A percentile compares a stretch with the other conserved stretches of the same genome.
Conservation (phyloP, 805 yeast species). For the Lipomyces japonicus region DNA sequence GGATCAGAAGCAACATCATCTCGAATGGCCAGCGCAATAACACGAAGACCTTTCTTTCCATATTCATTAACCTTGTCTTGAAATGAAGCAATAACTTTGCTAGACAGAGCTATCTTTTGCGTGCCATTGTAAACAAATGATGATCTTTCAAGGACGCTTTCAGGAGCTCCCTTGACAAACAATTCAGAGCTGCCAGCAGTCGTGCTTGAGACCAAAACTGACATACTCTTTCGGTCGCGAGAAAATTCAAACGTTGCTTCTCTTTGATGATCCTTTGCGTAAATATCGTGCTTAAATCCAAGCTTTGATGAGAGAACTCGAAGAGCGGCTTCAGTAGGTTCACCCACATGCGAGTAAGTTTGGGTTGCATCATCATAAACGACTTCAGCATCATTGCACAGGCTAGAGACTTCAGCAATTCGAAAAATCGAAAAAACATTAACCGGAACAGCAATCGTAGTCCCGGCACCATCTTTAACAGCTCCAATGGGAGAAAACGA, state of each 20-base stretch:
- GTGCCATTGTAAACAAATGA: conserved; percentile 37
- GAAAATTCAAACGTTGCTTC: conserved; percentile 47
- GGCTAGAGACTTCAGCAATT: conserved; percentile 43
- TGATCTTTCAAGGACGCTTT: conserved; percentile 46
- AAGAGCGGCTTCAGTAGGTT: conserved; percentile 53
- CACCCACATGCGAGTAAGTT: conserved; percentile 43
- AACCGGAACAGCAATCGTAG: conserved; percentile 29
- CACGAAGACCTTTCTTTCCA: conserved; percentile 46
- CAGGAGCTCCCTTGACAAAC: conserved; percentile 57
- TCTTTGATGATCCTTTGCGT: conserved; percentile 19
- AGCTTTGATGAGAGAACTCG: conserved; percentile 44
- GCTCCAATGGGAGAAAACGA: conserved; percentile 17
- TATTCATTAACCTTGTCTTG: conserved; percentile 41
- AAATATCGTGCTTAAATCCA: conserved; percentile 29
- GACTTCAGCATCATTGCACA: conserved; percentile 41
- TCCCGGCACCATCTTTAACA: conserved; percentile 31
- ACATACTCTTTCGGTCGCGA: conserved; percentile 52
- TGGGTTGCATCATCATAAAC: conserved; percentile 36
- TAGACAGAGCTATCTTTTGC: conserved; percentile 35
- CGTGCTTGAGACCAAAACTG: conserved; percentile 42
- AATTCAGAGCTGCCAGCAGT: conserved; percentile 30
- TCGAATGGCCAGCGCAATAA: conserved; percentile 46
- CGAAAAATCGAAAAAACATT: conserved; percentile 29
- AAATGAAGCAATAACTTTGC: conserved; percentile 37
- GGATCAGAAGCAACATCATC: conserved; percentile 26